Evolutionary conservation across 352 stramenopile genomes (phyloP).

Genomic region (Phytopythium boreale): DNA sequence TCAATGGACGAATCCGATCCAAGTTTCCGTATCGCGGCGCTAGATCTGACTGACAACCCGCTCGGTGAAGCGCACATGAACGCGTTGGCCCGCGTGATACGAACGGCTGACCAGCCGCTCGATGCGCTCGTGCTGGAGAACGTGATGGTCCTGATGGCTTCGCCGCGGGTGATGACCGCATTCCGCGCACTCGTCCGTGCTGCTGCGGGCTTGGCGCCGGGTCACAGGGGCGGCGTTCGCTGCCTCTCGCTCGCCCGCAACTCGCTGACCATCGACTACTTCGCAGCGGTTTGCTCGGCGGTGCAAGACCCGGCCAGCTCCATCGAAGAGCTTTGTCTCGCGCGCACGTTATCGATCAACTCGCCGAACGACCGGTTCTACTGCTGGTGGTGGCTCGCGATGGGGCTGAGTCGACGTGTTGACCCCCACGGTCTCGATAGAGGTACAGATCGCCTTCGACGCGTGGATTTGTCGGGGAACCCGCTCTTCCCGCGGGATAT

Average conservation of each 20-base stretch:
- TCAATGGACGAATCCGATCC: neutral
- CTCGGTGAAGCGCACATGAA: conserved; percentile 19
- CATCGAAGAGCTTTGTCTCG: conserved; percentile 3
- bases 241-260: conserved; percentile 31
- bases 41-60: conserved; percentile 30
- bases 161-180: conserved; percentile 18
- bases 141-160: conserved; percentile 12
- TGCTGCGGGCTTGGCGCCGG: conserved; percentile 10
- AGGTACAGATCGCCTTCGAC: neutral
- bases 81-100: conserved; percentile 14
- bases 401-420: neutral
- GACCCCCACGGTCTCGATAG: neutral
- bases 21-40: conserved; percentile 16
- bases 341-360: neutral
- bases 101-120: neutral
- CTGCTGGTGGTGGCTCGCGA: conserved; percentile 6
- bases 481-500: conserved; percentile 2
- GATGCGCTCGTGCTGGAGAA: conserved; percentile 2
- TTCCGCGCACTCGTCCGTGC: conserved; percentile 26
- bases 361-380: neutral
- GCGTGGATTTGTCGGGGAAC: conserved; percentile 9
- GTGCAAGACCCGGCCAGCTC: conserved; percentile 8
- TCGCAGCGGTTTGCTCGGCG: conserved; percentile 30
- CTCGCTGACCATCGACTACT: conserved; percentile 22
- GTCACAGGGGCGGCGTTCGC: conserved; percentile 13